Conservation (phyloP, 2,329 filamentous ascomycete species). For the Fusarium sp. region DNA sequence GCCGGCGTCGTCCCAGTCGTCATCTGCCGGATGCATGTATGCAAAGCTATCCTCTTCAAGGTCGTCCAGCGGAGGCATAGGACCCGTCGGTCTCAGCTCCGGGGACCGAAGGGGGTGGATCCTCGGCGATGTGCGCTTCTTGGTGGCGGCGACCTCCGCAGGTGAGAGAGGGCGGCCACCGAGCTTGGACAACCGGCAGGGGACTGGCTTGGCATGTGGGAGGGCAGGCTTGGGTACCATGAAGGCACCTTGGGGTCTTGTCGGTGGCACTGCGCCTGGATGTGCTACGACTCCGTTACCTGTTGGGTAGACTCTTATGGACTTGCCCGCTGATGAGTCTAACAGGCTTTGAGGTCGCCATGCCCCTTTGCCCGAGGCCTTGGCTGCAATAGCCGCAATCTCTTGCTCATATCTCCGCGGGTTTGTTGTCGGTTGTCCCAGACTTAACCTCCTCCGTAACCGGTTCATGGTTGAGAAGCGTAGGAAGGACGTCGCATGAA, state of each 20-base stretch:
- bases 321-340: constrained; percentile 35
- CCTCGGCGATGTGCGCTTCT: constrained; percentile 46
- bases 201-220: constrained; percentile 33
- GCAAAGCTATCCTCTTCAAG: constrained; percentile 61
- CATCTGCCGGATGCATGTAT: constrained; percentile 61
- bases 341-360: constrained; percentile 41
- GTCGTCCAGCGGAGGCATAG: constrained; percentile 45
- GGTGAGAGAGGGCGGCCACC: constrained; percentile 46
- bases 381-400: constrained; percentile 33
- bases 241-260: constrained; percentile 10
- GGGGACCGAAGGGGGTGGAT: constrained; percentile 51
- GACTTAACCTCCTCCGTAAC: constrained; percentile 60
- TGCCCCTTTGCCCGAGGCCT: constrained; percentile 30
- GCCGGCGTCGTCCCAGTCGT: constrained; percentile 55
- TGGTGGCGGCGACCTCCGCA: constrained; percentile 41
- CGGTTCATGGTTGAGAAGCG: constrained; percentile 76
- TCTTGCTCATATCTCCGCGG: constrained; percentile 46
- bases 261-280: constrained; percentile 9
- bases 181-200: constrained; percentile 46
- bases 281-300: constrained; percentile 22
- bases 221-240: constrained; percentile 13
- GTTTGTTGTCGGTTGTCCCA: constrained; percentile 46
- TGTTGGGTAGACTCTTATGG: constrained; percentile 24
- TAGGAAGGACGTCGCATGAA: constrained; percentile 65
- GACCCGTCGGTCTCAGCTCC: constrained; percentile 45